Percentiles rank a stretch among this genome's conserved stretches.
These are phyloP conservation scores for Puccinia novopanici DNA, from an alignment of 1,284 basidiomycete species.

Conservation along the genomic window DNA sequence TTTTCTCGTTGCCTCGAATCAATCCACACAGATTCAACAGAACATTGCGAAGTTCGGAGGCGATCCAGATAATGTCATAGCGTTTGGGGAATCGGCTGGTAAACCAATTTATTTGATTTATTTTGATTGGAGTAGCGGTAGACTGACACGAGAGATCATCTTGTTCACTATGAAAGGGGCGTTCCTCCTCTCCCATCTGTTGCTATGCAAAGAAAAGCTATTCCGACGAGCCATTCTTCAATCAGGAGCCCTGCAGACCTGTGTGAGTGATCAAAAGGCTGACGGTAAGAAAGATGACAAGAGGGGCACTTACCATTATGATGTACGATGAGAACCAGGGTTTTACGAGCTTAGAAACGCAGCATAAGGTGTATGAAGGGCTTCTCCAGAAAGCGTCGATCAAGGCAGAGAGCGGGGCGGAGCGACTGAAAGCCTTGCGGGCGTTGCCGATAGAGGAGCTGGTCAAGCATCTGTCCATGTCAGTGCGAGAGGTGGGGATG, in stretches of 20 bases:
- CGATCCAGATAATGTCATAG: conserved; percentile 42
- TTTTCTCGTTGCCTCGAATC: not conserved
- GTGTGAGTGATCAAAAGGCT: conserved; percentile 10
- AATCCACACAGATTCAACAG: conserved; percentile 25
- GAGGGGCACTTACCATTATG: not conserved
- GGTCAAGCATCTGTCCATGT: not conserved
- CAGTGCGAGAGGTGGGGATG: not conserved
- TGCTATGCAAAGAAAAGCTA: conserved; percentile 34
- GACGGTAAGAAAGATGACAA: not conserved
- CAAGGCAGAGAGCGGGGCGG: not conserved
- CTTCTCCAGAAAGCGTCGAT: conserved; percentile 6
- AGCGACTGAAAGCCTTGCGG: conserved; percentile 23
- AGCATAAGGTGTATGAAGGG: conserved; percentile 6
- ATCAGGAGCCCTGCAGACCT: conserved; percentile 29
- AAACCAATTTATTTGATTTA: not conserved
- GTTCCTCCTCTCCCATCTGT: conserved; percentile 14
- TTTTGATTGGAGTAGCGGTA: not conserved
- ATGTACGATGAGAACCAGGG: not conserved
- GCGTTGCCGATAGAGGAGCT: conserved; percentile 9
- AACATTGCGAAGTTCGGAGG: conserved; percentile 44
- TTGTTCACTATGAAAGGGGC: conserved; percentile 1
- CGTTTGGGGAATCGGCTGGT: conserved; percentile 48
- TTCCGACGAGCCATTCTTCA: conserved; percentile 42
- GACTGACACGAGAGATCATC: not conserved
- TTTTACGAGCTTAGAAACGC: not conserved